Base-by-base conservation (phyloP, 2,329 filamentous ascomycete species). In the Epichloe festucae region DNA sequence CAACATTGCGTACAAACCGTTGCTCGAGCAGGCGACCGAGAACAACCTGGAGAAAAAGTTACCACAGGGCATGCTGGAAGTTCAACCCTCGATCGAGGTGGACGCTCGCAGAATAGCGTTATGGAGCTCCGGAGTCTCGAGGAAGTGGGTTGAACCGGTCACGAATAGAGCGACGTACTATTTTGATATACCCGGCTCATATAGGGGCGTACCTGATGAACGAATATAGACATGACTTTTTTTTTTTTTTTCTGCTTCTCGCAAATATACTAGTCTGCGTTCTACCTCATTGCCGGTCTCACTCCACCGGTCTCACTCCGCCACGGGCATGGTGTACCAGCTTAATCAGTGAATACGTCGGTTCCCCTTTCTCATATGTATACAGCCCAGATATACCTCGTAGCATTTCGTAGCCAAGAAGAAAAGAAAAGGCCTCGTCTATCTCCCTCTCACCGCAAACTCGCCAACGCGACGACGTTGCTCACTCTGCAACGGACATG, bases 151-250 rank as follows among this genome's bases (percentile, higher is more conserved):
- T 11, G 19, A 14, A 35, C 10, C 15, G 17, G 17, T 27, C 27
- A 23, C 39, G 14, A 31, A n/a, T 12, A n/a, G 1, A 36, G 27
- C 11, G 8, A 23, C 38, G 17, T 36, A 36, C 31, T 34, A 15
- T 23, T 21, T 17, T 27, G 17, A 44, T 50, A 43, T 27, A 23
- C 41, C 17, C 14, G 6, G 19, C 14, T 35, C 5, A 48, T 11
- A 39, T 11, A 27, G 35, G n/a, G 21, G 12, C 27, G 4, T 11
- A 17, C 40, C 41, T 17, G 2, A 43, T 40, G 17, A 40, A 44
- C 31, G 15, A 51, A 51, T 48, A 48, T 11, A 51, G 27, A 51
- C 42, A 40, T 49, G 21, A 17, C 14, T 38, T 35, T 48, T 44
- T 45, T 45, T 44, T 45, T 45, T 48, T 51, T 38, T 17, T 38